These are phyloP conservation scores for Echites panduratus DNA, from an alignment of 257 asterid genomes.

Conservation along the genomic window DNA sequence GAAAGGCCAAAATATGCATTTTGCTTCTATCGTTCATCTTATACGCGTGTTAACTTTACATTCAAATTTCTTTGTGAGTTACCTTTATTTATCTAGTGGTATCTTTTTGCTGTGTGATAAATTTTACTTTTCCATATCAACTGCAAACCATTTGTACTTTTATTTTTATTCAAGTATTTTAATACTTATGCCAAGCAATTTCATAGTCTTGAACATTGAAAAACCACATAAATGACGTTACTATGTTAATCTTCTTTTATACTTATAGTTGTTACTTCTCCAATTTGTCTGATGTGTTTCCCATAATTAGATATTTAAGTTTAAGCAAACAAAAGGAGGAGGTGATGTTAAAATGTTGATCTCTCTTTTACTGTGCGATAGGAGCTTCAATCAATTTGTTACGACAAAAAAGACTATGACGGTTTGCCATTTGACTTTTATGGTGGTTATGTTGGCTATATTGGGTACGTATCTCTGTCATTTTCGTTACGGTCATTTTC, in stretches of 20 bases:
- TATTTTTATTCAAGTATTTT: neutral
- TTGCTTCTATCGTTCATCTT: neutral
- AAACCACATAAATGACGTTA: neutral
- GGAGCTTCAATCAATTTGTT: constrained; percentile 81
- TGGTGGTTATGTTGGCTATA: constrained; percentile 94
- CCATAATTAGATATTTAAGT: neutral
- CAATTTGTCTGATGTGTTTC: neutral
- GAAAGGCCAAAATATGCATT: neutral
- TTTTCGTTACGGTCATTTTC: neutral
- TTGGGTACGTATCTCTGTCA: constrained; percentile 52
- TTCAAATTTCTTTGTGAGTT: neutral
- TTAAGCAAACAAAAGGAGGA: neutral
- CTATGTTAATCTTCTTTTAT: neutral
- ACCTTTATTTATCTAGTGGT: neutral
- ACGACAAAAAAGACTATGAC: constrained; percentile 70
- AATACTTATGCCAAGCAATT: neutral
- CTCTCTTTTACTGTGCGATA: constrained; percentile 24
- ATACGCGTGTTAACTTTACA: neutral
- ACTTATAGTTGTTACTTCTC: neutral
- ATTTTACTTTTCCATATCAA: too few species aligned
- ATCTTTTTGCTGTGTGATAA: too few species aligned
- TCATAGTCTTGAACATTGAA: neutral
- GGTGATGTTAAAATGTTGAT: neutral
- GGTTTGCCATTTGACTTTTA: constrained; percentile 88
- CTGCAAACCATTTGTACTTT: neutral